Conservation (phyloP, 805 yeast genomes). For the Kregervanrija delftensis region DNA sequence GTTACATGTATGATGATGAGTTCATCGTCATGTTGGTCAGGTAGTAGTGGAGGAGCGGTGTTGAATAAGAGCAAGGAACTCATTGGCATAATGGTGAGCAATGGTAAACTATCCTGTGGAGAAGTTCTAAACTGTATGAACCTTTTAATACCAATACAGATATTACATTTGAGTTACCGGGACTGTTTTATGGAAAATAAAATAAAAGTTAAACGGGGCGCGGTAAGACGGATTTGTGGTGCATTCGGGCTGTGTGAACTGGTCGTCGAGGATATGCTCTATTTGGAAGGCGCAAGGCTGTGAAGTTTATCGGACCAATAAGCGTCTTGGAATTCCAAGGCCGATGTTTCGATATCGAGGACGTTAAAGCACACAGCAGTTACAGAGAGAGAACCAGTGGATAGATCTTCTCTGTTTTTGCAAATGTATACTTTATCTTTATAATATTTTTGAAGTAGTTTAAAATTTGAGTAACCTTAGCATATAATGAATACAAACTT, state of each 20-base stretch:
- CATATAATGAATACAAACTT: neutral
- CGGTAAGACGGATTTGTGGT: neutral
- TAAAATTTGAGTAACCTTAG: neutral
- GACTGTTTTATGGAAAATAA: neutral
- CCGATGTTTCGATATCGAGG: neutral
- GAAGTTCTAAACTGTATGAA: conserved; percentile 13
- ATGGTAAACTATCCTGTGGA: conserved; percentile 24
- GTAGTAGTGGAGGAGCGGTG: conserved; percentile 44
- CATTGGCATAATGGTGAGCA: conserved; percentile 38
- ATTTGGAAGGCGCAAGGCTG: too few relatives aligned
- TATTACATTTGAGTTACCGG: neutral
- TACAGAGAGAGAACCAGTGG: too few relatives aligned
- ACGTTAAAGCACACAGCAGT: too few relatives aligned
- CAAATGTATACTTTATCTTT: neutral
- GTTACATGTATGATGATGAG: conserved; percentile 25
- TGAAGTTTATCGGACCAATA: too few relatives aligned
- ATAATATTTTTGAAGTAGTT: neutral
- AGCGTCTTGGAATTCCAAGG: neutral
- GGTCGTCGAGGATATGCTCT: too few relatives aligned
- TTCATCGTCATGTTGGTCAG: conserved; percentile 43
- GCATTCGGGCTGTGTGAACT: too few relatives aligned
- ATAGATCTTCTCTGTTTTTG: neutral
- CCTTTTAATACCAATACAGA: neutral
- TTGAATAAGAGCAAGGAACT: conserved; percentile 19
- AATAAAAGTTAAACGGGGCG: neutral